A percentile compares a stretch with the other conserved stretches of the same genome.
Evolutionary conservation across 225 moss, liverwort and hornwort genomes (phyloP).

Genomic region (Takakia lepidozioides): DNA sequence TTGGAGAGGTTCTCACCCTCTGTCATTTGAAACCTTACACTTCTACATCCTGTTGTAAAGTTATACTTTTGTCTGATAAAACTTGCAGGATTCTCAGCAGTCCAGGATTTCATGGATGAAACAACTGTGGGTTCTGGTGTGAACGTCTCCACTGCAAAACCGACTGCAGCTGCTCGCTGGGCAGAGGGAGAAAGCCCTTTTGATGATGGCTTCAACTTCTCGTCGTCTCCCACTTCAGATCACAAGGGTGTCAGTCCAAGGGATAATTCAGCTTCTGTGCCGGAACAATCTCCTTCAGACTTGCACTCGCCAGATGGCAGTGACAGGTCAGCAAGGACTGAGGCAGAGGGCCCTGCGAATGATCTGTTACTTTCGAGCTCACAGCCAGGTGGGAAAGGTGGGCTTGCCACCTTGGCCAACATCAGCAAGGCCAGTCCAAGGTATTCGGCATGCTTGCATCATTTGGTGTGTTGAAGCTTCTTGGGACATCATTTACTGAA

Average conservation of each 20-base stretch:
- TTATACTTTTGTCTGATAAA: no score
- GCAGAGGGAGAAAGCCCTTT: slow-evolving; percentile 62
- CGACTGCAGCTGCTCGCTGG: slow-evolving; percentile 42
- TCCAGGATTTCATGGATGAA: slow-evolving; percentile 64
- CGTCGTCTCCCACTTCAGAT: slow-evolving; percentile 43
- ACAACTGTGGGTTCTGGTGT: no score
- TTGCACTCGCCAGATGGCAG: slow-evolving; percentile 26
- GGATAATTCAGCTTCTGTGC: slow-evolving; percentile 23
- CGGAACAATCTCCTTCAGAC: slow-evolving; percentile 19
- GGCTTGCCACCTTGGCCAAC: slow-evolving; percentile 31
- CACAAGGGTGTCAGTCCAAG: slow-evolving; percentile 32
- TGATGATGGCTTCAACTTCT: slow-evolving; percentile 57
- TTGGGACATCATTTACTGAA: slow-evolving; percentile 57
- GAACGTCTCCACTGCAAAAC: slow-evolving; percentile 22
- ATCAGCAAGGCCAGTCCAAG: slow-evolving; percentile 60
- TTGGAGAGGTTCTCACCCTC: neutral
- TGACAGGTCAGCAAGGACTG: no score
- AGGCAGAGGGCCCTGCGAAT: slow-evolving; percentile 32
- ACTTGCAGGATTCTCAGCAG: slow-evolving; percentile 57
- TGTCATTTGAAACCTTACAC: neutral
- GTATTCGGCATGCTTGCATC: no score
- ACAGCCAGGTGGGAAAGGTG: slow-evolving; percentile 34
- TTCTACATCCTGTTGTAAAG: neutral
- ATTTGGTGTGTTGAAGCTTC: no score
- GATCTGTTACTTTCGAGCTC: slow-evolving; percentile 29